Conservation (phyloP, 176 grass and related monocot species). For the Cenchrus purpureus region DNA sequence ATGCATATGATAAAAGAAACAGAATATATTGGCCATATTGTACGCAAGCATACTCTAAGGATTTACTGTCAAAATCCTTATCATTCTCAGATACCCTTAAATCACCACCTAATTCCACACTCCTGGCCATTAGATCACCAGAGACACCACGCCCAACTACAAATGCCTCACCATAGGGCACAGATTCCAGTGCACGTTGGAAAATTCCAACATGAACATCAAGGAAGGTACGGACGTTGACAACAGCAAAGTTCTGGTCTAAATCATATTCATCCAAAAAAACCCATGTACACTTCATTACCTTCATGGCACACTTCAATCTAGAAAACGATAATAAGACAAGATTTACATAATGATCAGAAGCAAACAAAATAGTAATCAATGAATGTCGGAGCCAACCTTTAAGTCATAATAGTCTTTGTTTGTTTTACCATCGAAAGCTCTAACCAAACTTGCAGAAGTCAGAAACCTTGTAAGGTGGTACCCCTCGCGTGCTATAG, state of each 20-base stretch:
- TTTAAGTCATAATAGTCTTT: not conserved
- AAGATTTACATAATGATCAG: not conserved
- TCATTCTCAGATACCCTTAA: not conserved
- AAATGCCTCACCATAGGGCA: not conserved
- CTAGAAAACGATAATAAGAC: not conserved
- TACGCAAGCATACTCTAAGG: not conserved
- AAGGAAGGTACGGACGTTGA: not conserved
- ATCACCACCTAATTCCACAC: not conserved
- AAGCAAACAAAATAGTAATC: not conserved
- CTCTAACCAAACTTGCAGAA: conserved; percentile 7
- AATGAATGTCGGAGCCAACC: not conserved
- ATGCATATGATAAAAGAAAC: not conserved
- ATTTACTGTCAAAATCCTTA: not conserved
- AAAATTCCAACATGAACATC: not conserved
- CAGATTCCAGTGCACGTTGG: not conserved
- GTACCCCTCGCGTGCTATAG: not conserved
- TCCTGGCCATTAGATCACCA: not conserved
- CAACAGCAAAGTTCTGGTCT: not conserved
- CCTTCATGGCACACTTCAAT: conserved; percentile 20
- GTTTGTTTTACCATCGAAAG: not conserved
- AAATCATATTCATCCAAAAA: not conserved
- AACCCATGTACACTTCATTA: not conserved
- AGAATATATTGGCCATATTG: not conserved
- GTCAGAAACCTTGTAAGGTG: not conserved
- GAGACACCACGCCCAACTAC: not conserved